Base-by-base conservation (phyloP, 306 rosid genomes). In the Sindora glabra region DNA sequence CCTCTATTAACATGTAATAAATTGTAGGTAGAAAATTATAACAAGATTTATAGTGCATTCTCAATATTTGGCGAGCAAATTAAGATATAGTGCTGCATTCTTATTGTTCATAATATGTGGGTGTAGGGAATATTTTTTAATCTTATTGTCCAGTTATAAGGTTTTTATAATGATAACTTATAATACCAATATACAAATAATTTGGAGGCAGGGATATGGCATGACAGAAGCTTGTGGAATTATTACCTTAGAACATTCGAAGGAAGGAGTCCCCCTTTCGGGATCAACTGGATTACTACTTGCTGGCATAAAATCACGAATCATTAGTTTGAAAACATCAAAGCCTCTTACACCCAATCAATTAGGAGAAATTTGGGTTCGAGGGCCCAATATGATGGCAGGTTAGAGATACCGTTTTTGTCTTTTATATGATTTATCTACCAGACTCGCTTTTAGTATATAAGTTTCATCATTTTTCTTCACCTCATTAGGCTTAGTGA, bases 191-290 rank as follows among this genome's bases (percentile, higher is more conserved):
- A 47, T 10, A 10, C n/a, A 29, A 15, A 30, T 6, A 42, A 17
- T 45, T 0, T 48, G 14, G 3, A 27, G 5, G 29, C 73, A 75
- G 79, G 85, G 82, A 11, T 80, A 80, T 80, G 85, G 85, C 11
- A 76, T 76, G 82, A 79, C 80, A 3, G 84, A 74, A 71, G 52
- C 78, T 51, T 66, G 78, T 62, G 75, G 72, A 50, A 5, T 56
- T 26, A 25, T 76, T 55, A 48, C 86, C 15, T 0, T 24, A 4
- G 77, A 61, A 50, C 23, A 65, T 61, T 15, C 67, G 8, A 58
- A n/a, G 45, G 74, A 68, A 48, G 65, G 32, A 37, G 5, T 22
- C 34, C 25, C 36, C 5, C 65, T 64, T 34, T 53, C 74, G 26
- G 73, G 74, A 12, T 65, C 77, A 15, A 13, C 79, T 8, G 82